Evolutionary conservation across 176 grass and related monocot species (phyloP), one percentile per base, ranked within the genome.

Genomic region (Oryza coarctata): DNA sequence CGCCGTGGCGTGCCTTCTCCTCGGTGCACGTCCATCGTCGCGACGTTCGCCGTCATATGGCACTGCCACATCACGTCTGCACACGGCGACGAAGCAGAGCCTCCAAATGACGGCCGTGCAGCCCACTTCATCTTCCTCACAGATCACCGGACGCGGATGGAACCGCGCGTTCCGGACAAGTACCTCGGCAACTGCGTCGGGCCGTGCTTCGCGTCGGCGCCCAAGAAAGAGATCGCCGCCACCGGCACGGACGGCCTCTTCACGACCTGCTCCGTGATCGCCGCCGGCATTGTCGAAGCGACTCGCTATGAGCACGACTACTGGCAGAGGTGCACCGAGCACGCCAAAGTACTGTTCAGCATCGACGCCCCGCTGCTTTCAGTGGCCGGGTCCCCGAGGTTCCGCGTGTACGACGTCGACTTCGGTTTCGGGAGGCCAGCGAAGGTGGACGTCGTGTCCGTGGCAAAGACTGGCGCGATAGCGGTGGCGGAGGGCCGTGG

Each of bases 171-270:
- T 20, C 79, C 84, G 0, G 52, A 28, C 28, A 68, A 38, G 55
- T 90, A 86, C 45, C 86, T 86, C 60, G 88, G 88, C 35, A 90
- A 83, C 61, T 86, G 88, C 83, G 9, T 86, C 2, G 67, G 68
- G 14, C 7, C 3, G 3, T 78, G 72, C 79, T 22, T 86, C 20
- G 50, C 14, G 6, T 32, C 43, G 12, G 40, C 12, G 2, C 55
- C 55, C 18, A 67, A 26, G 7, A 31, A 35, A 7, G 79, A 83
- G 4, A 18, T 86, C 13, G 15, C 55, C 3, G 23, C 41, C 12
- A 66, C 33, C 26, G 61, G 31, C 33, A 65, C 28, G 31, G 52
- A 68, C 41, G 23, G 84, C 22, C 36, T 85, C 4, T 28, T 63
- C 57, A 23, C 23, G 5, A 66, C 75, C 2, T 43, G 63, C 13